A percentile compares a stretch with the other conserved stretches of the same genome.
Evolutionary conservation across 306 rosid genomes (phyloP).

Genomic region (Dryas drummondii): DNA sequence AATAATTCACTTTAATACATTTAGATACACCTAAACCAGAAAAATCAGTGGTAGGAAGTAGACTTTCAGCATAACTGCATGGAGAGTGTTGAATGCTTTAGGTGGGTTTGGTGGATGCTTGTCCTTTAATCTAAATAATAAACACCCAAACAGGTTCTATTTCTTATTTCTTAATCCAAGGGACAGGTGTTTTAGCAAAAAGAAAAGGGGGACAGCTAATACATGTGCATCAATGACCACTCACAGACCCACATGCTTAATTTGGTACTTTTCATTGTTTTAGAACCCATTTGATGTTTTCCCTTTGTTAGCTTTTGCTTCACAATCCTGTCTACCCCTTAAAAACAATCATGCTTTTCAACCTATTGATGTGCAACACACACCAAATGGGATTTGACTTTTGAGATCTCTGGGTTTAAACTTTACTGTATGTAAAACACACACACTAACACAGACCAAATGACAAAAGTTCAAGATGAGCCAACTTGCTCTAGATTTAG

Average conservation of each 20-base stretch:
- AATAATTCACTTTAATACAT: not conserved
- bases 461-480: not conserved
- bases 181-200: not conserved
- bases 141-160: not conserved
- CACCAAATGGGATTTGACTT: not conserved
- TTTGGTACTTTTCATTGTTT: not conserved
- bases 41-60: not conserved
- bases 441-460: not conserved
- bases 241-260: conserved; percentile 9
- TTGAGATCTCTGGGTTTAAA: not conserved
- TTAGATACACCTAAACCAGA: not conserved
- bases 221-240: not conserved
- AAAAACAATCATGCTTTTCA: not conserved
- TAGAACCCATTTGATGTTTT: not conserved
- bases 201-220: not conserved
- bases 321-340: not conserved
- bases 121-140: not conserved
- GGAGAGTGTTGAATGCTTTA: not conserved
- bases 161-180: conserved; percentile 11
- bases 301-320: not conserved
- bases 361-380: not conserved
- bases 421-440: not conserved
- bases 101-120: conserved; percentile 24
- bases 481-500: not conserved
- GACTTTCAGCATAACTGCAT: not conserved